These are phyloP conservation scores for Wolfiporia cocos DNA, from an alignment of 1,284 basidiomycete genomes.

Conservation along the genomic window DNA sequence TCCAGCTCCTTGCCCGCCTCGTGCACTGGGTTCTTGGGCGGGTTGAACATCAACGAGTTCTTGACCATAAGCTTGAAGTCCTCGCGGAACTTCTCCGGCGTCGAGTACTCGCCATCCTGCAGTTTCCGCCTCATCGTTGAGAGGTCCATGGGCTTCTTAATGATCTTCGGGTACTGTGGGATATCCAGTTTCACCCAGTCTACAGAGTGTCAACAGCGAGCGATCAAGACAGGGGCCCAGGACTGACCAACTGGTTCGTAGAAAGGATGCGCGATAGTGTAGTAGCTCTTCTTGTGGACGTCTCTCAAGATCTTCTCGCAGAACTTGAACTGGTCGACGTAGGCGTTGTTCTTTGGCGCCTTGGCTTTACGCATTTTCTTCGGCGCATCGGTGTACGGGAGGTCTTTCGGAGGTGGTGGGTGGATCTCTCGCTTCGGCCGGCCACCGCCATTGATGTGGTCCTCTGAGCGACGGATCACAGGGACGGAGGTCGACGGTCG, in stretches of 20 bases:
- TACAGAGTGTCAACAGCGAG: too few relatives aligned
- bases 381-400: constrained; percentile 74
- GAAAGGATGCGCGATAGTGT: constrained; percentile 76
- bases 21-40: constrained; percentile 82
- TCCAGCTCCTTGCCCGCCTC: constrained; percentile 79
- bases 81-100: constrained; percentile 74
- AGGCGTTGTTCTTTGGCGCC: constrained; percentile 58
- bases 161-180: constrained; percentile 80
- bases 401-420: constrained; percentile 88
- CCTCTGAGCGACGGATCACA: constrained; percentile 69
- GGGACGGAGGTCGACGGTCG: constrained; percentile 75
- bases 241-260: constrained; percentile 87
- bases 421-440: constrained; percentile 97
- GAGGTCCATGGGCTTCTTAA: constrained; percentile 95
- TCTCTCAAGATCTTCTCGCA: constrained; percentile 74
- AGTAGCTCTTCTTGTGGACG: constrained; percentile 78
- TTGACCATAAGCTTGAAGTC: constrained; percentile 94
- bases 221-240: not conserved
- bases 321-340: constrained; percentile 85
- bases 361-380: constrained; percentile 65
- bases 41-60: constrained; percentile 94
- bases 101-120: constrained; percentile 69
- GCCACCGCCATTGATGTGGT: constrained; percentile 44
- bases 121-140: constrained; percentile 85
- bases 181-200: constrained; percentile 78